A percentile compares a stretch with the other conserved stretches of the same genome.
Evolutionary conservation across 1,284 basidiomycete species (phyloP).

Genomic region (Amylostereum chailletii): DNA sequence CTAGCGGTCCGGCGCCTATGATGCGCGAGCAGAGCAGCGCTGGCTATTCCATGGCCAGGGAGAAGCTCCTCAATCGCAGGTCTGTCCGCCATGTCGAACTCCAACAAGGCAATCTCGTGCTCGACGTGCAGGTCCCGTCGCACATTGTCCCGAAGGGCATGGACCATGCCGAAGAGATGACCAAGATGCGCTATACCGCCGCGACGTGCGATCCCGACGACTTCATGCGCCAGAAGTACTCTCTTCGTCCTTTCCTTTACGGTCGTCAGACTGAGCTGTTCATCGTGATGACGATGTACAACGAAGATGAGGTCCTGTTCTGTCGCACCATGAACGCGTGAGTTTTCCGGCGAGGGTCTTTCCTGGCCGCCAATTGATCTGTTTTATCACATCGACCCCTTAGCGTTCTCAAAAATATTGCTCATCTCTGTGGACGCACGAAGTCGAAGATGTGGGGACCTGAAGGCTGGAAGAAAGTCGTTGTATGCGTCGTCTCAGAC

Average conservation of each 20-base stretch:
- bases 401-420: conserved; percentile 85
- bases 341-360: conserved; percentile 19
- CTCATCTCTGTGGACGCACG: conserved; percentile 73
- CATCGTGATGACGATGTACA: conserved; percentile 96
- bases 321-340: conserved; percentile 82
- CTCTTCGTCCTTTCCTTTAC: conserved; percentile 78
- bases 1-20: conserved; percentile 37
- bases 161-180: conserved; percentile 66
- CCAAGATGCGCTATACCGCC: conserved; percentile 84
- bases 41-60: conserved; percentile 62
- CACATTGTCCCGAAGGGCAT: conserved; percentile 66
- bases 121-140: conserved; percentile 74
- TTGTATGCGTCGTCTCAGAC: conserved; percentile 89
- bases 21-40: conserved; percentile 37
- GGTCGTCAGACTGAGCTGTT: conserved; percentile 87
- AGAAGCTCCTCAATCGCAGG: conserved; percentile 70
- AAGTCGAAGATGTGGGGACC: conserved; percentile 91
- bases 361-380: conserved; percentile 1
- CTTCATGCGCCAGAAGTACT: conserved; percentile 71
- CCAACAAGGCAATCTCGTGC: conserved; percentile 74
- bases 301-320: conserved; percentile 87
- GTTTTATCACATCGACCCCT: conserved; percentile 4
- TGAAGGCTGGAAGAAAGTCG: conserved; percentile 93
- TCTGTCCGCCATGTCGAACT: conserved; percentile 78
- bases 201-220: conserved; percentile 93